Evolutionary conservation across 208 protist genomes (phyloP).

Genomic region (Trypanosoma avium): DNA sequence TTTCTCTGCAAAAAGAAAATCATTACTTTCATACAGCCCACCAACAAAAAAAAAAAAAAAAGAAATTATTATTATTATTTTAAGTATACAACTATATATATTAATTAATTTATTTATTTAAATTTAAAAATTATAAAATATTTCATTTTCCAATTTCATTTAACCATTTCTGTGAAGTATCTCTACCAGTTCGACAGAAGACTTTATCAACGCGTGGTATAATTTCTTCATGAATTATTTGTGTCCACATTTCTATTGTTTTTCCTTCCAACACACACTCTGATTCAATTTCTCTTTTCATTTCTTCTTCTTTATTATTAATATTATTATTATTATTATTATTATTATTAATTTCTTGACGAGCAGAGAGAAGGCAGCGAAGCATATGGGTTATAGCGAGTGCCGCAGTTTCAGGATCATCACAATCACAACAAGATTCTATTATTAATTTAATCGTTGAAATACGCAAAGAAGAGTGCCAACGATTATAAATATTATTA

Average conservation of each 20-base stretch:
- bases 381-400: slow-evolving; percentile 24
- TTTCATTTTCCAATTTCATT: background rate
- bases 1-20: no score
- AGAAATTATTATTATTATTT: no score
- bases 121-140: no score
- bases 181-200: slow-evolving; percentile 23
- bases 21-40: no score
- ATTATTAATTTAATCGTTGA: slow-evolving; percentile 18
- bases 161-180: slow-evolving; percentile 28
- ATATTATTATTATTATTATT: no score
- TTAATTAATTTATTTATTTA: no score
- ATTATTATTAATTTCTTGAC: no score
- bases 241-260: slow-evolving; percentile 27
- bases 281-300: background rate
- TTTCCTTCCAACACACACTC: slow-evolving; percentile 9
- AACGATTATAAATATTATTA: background rate
- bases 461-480: slow-evolving; percentile 8
- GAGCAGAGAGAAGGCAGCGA: slow-evolving; percentile 11
- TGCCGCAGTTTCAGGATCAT: slow-evolving; percentile 23
- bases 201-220: slow-evolving; percentile 31
- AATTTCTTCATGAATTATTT: slow-evolving; percentile 25
- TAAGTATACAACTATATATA: no score
- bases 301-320: background rate
- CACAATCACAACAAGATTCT: slow-evolving; percentile 12
- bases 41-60: no score